Conservation (phyloP, 1,139 yeast genomes). For the Meyerozyma guilliermondii region DNA sequence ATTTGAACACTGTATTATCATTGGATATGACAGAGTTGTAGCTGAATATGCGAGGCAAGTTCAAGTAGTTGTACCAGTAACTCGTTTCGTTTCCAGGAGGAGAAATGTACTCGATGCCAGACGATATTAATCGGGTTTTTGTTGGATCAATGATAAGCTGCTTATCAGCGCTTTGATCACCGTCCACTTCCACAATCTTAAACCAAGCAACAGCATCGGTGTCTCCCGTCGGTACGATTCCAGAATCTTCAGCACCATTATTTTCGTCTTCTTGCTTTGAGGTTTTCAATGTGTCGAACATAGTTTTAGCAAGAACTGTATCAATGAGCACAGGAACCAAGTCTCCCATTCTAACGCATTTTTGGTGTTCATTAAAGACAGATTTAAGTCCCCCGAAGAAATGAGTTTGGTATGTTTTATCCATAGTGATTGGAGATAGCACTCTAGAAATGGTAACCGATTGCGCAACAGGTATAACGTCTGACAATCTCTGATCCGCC, state of each 20-base stretch:
- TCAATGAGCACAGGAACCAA: constrained; percentile 76
- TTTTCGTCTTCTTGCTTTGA: constrained; percentile 20
- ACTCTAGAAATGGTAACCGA: constrained; percentile 59
- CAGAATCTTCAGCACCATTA: constrained; percentile 20
- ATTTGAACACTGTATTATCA: constrained; percentile 29
- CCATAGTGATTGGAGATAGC: constrained; percentile 68
- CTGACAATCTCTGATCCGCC: constrained; percentile 8
- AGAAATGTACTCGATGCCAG: constrained; percentile 47
- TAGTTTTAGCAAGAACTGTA: constrained; percentile 57
- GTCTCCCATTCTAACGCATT: constrained; percentile 61
- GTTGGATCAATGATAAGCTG: constrained; percentile 63
- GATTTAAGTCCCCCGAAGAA: constrained; percentile 60
- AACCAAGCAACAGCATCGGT: constrained; percentile 88
- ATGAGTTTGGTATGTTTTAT: constrained; percentile 58
- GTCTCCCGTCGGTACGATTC: constrained; percentile 51
- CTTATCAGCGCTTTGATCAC: constrained; percentile 21
- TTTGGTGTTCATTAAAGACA: constrained; percentile 51
- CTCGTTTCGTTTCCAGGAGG: constrained; percentile 30
- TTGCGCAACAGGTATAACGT: constrained; percentile 18
- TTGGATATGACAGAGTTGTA: constrained; percentile 15
- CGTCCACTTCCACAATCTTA: constrained; percentile 43
- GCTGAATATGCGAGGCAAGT: constrained; percentile 36
- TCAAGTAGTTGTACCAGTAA: constrained; percentile 42
- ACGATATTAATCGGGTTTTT: constrained; percentile 62
- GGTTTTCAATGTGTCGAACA: constrained; percentile 34